Evolutionary conservation across 805 yeast species (phyloP), one percentile per base, ranked within the genome.

Genomic region (Grigorovia transvaalensis): DNA sequence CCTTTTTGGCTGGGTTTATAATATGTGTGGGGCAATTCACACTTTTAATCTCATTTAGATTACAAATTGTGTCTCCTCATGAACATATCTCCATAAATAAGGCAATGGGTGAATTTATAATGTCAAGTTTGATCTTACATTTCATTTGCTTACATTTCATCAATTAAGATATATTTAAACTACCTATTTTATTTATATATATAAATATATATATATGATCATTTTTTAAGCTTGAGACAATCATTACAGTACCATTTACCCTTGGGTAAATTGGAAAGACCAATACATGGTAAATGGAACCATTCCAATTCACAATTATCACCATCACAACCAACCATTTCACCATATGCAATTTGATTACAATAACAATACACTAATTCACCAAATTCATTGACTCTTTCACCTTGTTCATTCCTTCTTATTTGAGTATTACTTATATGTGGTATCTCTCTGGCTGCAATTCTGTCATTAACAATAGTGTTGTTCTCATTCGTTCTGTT

Each of bases 311-410:
- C 82, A 72, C 98, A 91, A 53, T 83, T 81, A 40, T 87, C 90
- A 12, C 96, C 97, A 63, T 93, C 99, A 71, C 99, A 93, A 1
- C 96, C 99, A 54, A 93, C 97, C 99, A 93, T 93, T 63, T 93
- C 98, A 18, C 99, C 99, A 65, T 86, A 93, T 4, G 97, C 91
- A 0, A 90, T 96, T 66, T 90, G 96, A 66, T 89, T 88, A 71
- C 99, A 93, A 71, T 91, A 90, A 68, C 99, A 93, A 66, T 91
- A 91, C 1, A 89, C 79, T 0, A 95, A 96, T 62, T 90, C 97
- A 20, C 74, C 75, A 47, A 65, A 68, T 29, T 66, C 71, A 52
- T 68, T 62, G 53, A 63, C 54, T 59, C 41, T 29, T 23, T 33
- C 50, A 30, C 23, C 47, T 18, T 51, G 61, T 63, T 42, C 68